Base-by-base conservation (phyloP, 257 asterid species). In the Nemophila menziesii region DNA sequence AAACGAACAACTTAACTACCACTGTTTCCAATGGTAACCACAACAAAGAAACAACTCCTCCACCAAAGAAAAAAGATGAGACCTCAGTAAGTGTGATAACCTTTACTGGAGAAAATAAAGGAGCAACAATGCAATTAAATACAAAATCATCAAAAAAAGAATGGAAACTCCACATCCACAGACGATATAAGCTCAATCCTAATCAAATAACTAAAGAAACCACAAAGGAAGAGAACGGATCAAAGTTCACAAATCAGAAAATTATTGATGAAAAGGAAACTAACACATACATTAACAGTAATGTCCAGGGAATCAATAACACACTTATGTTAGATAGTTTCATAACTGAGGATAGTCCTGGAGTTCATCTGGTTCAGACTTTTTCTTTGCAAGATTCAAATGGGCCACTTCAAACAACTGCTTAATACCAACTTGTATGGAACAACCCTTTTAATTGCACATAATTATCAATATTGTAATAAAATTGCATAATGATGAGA, bases 91-190 rank as follows among this genome's bases (percentile, higher is more conserved):
- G 75, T 22, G 80, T 84, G 20, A 68, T 89, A 48, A 89, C 92
- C 27, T 85, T 84, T 45, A 80, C 90, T 11, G 98, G 98, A 27
- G 96, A 89, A 44, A 89, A 84, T 22, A 66, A 83, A 58, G 98
- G 96, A 19, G 93, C 96, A 15, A 62, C 80, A 4, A 73, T 89
- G 94, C 87, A 84, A 22, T 57, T 78, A 46, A 82, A 86, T 52
- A 39, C 79, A 5, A 69, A 63, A 18, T 55, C 82, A 33, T 54
- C 75, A 9, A 58, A 45, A 19, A 47, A 24, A 56, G 80, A 66
- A 42, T 63, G 49, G 19, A 60, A 54, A 13, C 19, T 84, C 47
- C 85, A 63, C 57, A 84, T 84, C 56, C 77, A 42, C 62, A 68
- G 96, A 61, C 71, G 76, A 73, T 89, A 89, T 57, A 80, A 75